phyloP scores from a whole-genome alignment of 2,329 filamentous ascomycete genomes.

The Fusarium humuli region DNA sequence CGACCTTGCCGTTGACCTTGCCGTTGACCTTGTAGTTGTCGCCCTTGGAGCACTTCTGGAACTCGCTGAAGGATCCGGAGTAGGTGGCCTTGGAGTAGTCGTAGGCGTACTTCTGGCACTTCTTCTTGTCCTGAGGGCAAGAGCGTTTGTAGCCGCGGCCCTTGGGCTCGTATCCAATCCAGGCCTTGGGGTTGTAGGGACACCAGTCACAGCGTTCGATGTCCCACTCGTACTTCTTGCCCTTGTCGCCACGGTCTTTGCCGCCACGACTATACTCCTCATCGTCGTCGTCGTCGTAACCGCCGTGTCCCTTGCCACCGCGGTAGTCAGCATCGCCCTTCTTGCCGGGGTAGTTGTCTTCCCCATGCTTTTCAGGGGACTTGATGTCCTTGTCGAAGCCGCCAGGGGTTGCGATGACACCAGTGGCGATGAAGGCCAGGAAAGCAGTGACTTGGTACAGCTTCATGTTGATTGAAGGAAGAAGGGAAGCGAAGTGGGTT shows the following conservation, averaged over 20 bases:
- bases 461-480: constrained; percentile 20
- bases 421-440: constrained; percentile 33
- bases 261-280: constrained; percentile 16
- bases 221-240: constrained; percentile 30
- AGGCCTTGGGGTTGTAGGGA: constrained; percentile 18
- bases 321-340: not conserved
- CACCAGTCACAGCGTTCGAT: constrained; percentile 18
- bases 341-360: not conserved
- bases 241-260: constrained; percentile 1
- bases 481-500: not conserved
- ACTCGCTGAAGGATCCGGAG: constrained; percentile 8
- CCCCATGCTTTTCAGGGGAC: not conserved
- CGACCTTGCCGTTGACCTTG: constrained; percentile 25
- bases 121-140: constrained; percentile 36
- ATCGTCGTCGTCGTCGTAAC: not conserved
- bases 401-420: constrained; percentile 25
- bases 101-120: constrained; percentile 33
- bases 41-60: constrained; percentile 21
- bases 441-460: constrained; percentile 29
- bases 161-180: not conserved
- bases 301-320: not conserved
- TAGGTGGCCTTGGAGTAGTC: constrained; percentile 26
- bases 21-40: constrained; percentile 35
- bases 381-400: constrained; percentile 4
- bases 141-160: constrained; percentile 2